These are phyloP conservation scores for Acer campestre DNA, from an alignment of 345 rosid species.

Conservation along the genomic window DNA sequence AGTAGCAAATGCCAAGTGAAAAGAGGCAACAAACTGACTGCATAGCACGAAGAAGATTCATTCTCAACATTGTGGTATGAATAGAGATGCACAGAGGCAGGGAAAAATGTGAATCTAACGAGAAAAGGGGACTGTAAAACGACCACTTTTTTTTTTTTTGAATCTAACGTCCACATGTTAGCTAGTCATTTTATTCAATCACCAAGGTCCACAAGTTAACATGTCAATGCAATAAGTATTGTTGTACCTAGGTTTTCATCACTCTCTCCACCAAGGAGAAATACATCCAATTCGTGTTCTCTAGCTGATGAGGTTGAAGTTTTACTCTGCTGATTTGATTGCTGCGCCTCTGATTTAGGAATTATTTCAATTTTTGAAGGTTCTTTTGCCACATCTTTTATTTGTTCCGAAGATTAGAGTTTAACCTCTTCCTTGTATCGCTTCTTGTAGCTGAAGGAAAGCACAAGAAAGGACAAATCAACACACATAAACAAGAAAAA, in stretches of 20 bases:
- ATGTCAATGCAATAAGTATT: neutral
- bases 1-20: too few species aligned
- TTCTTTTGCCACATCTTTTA: neutral
- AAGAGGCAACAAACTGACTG: too few species aligned
- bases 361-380: too few species aligned
- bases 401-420: constrained; percentile 33
- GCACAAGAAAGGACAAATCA: neutral
- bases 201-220: neutral
- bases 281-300: constrained; percentile 62
- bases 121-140: neutral
- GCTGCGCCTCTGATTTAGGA: too few species aligned
- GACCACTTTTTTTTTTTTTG: neutral
- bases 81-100: neutral
- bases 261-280: constrained; percentile 69
- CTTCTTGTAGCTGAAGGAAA: constrained; percentile 50
- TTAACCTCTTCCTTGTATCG: constrained; percentile 42
- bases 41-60: neutral
- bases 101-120: neutral
- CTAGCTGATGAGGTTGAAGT: constrained; percentile 15
- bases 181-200: neutral
- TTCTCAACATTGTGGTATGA: neutral
- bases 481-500: neutral
- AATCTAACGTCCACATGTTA: neutral
- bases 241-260: constrained; percentile 55
- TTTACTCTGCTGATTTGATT: too few species aligned